Percentiles rank a stretch among this genome's conserved stretches.
phyloP scores from a whole-genome alignment of 2,329 filamentous ascomycete genomes.

The Botrytis paeoniae region DNA sequence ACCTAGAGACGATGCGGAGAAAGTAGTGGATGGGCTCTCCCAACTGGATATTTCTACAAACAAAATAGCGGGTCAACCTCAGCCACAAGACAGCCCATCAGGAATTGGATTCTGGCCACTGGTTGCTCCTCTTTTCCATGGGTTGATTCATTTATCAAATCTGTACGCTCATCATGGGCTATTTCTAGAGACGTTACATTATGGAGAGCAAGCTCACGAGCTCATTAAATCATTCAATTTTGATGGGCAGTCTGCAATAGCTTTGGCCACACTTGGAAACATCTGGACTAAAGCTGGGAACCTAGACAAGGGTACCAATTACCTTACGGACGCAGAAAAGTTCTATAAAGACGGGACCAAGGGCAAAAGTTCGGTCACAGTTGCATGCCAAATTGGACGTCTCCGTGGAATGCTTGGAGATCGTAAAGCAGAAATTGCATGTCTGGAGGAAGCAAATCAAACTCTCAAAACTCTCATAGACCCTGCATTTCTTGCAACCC shows the following conservation, averaged over 20 bases:
- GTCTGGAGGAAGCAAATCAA: conserved; percentile 48
- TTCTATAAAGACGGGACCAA: conserved; percentile 48
- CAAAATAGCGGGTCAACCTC: conserved; percentile 42
- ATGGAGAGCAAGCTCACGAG: conserved; percentile 78
- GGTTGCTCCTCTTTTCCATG: conserved; percentile 68
- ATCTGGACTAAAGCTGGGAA: conserved; percentile 58
- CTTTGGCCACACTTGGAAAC: conserved; percentile 53
- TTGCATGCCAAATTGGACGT: conserved; percentile 55
- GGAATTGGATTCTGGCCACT: conserved; percentile 77
- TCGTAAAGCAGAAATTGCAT: conserved; percentile 46
- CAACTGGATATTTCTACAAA: conserved; percentile 38
- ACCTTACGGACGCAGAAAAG: conserved; percentile 53
- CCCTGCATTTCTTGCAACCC: conserved; percentile 38
- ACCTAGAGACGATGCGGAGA: conserved; percentile 28
- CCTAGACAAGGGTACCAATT: conserved; percentile 54
- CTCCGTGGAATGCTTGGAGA: conserved; percentile 49
- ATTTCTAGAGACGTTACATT: conserved; percentile 84
- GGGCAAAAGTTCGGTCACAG: conserved; percentile 45
- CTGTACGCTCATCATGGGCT: conserved; percentile 82
- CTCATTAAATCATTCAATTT: conserved; percentile 51
- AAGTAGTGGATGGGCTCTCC: conserved; percentile 37
- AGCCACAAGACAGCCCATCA: conserved; percentile 39
- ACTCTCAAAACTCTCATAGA: conserved; percentile 44
- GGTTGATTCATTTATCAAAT: conserved; percentile 69
- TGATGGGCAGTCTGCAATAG: conserved; percentile 48